phyloP scores from a whole-genome alignment of 2,329 filamentous ascomycete genomes.

The Stagonosporopsis rhizophila region DNA sequence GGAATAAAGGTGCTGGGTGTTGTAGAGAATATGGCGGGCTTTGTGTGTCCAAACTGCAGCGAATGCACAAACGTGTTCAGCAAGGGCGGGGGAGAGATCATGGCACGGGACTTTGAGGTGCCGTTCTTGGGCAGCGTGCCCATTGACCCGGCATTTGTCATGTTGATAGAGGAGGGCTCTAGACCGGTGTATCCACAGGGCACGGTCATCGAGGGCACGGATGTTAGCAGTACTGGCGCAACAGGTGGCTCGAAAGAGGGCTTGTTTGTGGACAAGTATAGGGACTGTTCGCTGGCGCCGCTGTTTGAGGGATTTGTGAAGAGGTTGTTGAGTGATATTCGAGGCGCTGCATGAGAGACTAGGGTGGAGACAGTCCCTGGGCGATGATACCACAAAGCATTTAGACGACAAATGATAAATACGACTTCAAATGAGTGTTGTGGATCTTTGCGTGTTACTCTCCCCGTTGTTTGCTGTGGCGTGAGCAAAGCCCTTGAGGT shows the following conservation, averaged over 20 bases:
- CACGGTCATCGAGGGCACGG: conserved; percentile 55
- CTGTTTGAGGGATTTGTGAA: conserved; percentile 72
- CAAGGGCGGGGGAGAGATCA: conserved; percentile 85
- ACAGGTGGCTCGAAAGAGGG: conserved; percentile 36
- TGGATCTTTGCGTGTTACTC: not conserved
- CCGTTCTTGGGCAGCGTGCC: conserved; percentile 86
- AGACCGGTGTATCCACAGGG: conserved; percentile 73
- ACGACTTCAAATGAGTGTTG: not conserved
- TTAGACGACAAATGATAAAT: not conserved
- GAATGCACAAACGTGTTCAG: conserved; percentile 95
- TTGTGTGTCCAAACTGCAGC: conserved; percentile 76
- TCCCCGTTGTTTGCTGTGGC: not conserved
- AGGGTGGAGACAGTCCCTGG: not conserved
- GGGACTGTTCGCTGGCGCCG: conserved; percentile 71
- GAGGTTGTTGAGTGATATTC: conserved; percentile 54
- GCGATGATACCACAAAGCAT: not conserved
- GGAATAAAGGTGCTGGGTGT: conserved; percentile 82
- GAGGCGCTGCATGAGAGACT: conserved; percentile 14
- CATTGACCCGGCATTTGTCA: conserved; percentile 90
- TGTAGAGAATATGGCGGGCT: conserved; percentile 95
- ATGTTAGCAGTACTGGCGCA: conserved; percentile 39
- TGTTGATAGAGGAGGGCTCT: conserved; percentile 79
- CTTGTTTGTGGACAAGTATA: conserved; percentile 74
- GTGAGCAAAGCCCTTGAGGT: not conserved
- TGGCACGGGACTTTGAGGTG: conserved; percentile 86